phyloP scores from a whole-genome alignment of 371 early-diverging fungal genomes.

The Mortierella sp. region DNA sequence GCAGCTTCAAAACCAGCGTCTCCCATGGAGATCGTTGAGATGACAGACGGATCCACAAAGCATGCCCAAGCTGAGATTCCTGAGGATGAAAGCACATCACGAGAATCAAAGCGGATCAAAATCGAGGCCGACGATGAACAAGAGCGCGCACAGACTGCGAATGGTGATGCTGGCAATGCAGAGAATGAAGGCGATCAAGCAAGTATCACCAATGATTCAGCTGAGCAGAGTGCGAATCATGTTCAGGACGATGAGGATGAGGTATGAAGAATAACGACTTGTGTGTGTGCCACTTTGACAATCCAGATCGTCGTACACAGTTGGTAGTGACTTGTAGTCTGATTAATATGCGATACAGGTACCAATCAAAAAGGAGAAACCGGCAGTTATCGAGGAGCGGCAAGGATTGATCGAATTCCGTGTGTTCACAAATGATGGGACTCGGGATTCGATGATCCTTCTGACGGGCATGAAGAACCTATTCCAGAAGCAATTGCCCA shows the following conservation, averaged over 20 bases:
- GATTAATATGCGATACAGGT: slow-evolving; percentile 8
- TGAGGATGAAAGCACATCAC: slow-evolving; percentile 5
- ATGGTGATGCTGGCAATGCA: slow-evolving; percentile 24
- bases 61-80: slow-evolving; percentile 26
- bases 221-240: slow-evolving; percentile 20
- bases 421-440: slow-evolving; percentile 78
- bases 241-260: slow-evolving; percentile 46
- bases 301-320: too few relatives aligned
- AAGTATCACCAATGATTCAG: slow-evolving; percentile 40
- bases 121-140: slow-evolving; percentile 44
- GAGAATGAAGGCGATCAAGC: slow-evolving; percentile 42
- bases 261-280: not conserved
- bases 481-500: slow-evolving; percentile 98
- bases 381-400: slow-evolving; percentile 71
- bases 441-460: slow-evolving; percentile 82
- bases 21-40: slow-evolving; percentile 16
- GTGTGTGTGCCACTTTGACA: not conserved
- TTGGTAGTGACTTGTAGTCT: not conserved
- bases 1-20: not conserved
- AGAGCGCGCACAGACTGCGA: slow-evolving; percentile 6
- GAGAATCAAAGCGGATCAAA: slow-evolving; percentile 49
- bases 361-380: slow-evolving; percentile 55
- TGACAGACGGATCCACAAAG: slow-evolving; percentile 17
- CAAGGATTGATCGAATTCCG: slow-evolving; percentile 78
- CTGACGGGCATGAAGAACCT: slow-evolving; percentile 96